Evolutionary conservation across 106 monocot species (phyloP).

Genomic region (Phalaenopsis aphrodite): DNA sequence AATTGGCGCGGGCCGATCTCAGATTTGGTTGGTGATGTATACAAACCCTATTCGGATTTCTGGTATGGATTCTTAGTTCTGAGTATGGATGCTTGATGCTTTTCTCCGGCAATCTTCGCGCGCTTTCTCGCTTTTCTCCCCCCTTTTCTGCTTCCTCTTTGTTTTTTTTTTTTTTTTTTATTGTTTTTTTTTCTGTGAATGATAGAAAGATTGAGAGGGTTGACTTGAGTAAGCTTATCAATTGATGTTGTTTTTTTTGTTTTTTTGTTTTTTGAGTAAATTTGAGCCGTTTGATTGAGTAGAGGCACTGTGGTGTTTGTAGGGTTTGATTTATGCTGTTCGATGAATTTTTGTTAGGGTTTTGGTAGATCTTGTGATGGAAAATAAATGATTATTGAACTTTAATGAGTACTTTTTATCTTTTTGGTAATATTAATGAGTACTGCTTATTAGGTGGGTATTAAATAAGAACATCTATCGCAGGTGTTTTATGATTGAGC

Average conservation of each 20-base stretch:
- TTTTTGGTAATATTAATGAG: no score
- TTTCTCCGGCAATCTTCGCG: neutral
- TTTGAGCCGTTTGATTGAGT: neutral
- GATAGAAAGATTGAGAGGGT: neutral
- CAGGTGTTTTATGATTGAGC: neutral
- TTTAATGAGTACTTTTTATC: no score
- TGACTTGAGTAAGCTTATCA: neutral
- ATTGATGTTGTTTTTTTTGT: neutral
- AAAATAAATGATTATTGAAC: neutral
- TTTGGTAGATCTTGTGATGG: neutral
- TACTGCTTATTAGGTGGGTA: neutral
- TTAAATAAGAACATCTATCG: neutral
- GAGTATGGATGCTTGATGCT: neutral
- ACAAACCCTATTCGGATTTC: neutral
- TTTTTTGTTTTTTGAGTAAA: neutral
- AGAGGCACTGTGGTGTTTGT: neutral
- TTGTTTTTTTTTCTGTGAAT: neutral
- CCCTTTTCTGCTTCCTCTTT: neutral
- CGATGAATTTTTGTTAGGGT: neutral
- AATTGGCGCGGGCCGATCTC: neutral
- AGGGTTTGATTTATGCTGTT: neutral
- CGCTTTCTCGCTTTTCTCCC: neutral
- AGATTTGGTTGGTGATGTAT: neutral
- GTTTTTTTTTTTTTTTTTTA: neutral
- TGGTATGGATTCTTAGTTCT: neutral